Evolutionary conservation across 2,329 filamentous ascomycete species (phyloP), one percentile per base, ranked within the genome.

Genomic region (Talaromyces amestolkiae): DNA sequence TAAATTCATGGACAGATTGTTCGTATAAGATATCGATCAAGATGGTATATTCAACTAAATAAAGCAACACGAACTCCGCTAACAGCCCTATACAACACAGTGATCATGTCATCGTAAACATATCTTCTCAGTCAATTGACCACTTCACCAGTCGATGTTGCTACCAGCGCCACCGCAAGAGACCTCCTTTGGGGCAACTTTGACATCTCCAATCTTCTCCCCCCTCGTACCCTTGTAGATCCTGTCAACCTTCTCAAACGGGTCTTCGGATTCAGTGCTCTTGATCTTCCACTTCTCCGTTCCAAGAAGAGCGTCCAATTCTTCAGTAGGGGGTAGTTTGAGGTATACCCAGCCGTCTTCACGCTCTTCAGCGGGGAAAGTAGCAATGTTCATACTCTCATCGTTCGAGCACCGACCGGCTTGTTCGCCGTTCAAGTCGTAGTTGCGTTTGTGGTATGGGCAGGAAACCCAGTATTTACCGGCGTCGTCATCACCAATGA

Each of bases 371-470:
- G 87, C 87, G 0, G 86, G 85, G 76, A 97, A 97, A 0, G 90
- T 93, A 3, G 92, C 92, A 72, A 97, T 93, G 70, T 89, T 92
- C 69, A 95, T 83, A 22, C 83, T 83, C 39, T 85, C 83, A 76
- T 96, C 92, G 74, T 89, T 94, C 61, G 84, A 86, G 78, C 93
- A 96, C 19, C 85, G 83, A 1, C 92, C 92, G 0, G 86, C 84
- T 60, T 87, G 80, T 35, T 83, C 81, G 49, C 88, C 88, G 45
- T 83, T 84, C 51, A 96, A 86, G 73, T 92, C 87, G 76, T 90
- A 97, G 80, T 96, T 96, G 70, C 92, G 88, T 82, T 97, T 97
- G 82, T 96, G 93, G 77, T 90, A 88, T 0, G 93, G 93, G 73
- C 92, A 97, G 0, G 89, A 92, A 19, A 97, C 86, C 89, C 90